Evolutionary conservation across 192 early-diverging fungal species (phyloP).

Genomic region (Mortierella alpina): DNA sequence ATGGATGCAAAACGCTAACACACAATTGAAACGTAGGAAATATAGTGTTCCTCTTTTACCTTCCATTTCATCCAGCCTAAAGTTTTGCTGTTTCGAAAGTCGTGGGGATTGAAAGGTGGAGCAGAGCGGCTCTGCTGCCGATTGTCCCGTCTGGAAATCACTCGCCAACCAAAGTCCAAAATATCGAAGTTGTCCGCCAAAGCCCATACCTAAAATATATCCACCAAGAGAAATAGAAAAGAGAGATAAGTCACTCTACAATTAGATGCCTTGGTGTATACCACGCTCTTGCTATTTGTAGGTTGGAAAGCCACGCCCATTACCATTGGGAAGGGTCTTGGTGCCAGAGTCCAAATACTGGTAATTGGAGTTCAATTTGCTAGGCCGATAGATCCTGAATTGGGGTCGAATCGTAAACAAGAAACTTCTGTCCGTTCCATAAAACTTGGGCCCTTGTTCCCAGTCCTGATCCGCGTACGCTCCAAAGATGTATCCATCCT

Average conservation of each 20-base stretch:
- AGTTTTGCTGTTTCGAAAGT: constrained; percentile 64
- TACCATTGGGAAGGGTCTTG: constrained; percentile 80
- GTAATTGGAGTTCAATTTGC: constrained; percentile 71
- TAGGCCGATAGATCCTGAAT: constrained; percentile 36
- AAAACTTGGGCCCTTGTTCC: constrained; percentile 69
- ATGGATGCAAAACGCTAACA: not conserved
- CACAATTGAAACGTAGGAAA: not conserved
- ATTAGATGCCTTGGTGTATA: no score
- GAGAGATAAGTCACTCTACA: not conserved
- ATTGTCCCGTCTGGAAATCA: constrained; percentile 70
- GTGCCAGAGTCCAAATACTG: constrained; percentile 81
- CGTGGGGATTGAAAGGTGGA: constrained; percentile 73
- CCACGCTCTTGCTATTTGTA: not conserved
- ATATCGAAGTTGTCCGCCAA: constrained; percentile 81
- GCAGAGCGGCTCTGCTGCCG: constrained; percentile 65
- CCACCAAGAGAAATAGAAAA: not conserved
- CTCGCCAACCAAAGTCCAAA: constrained; percentile 77
- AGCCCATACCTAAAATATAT: constrained; percentile 63
- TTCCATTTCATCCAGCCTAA: constrained; percentile 75
- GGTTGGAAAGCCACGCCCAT: not conserved
- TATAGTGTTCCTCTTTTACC: constrained; percentile 41
- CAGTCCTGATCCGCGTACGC: constrained; percentile 72
- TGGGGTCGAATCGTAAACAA: constrained; percentile 59
- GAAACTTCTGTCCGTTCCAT: constrained; percentile 68
- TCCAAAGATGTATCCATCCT: constrained; percentile 73